phyloP scores from a whole-genome alignment of 352 stramenopile genomes.

The Phytophthora pinifolia region DNA sequence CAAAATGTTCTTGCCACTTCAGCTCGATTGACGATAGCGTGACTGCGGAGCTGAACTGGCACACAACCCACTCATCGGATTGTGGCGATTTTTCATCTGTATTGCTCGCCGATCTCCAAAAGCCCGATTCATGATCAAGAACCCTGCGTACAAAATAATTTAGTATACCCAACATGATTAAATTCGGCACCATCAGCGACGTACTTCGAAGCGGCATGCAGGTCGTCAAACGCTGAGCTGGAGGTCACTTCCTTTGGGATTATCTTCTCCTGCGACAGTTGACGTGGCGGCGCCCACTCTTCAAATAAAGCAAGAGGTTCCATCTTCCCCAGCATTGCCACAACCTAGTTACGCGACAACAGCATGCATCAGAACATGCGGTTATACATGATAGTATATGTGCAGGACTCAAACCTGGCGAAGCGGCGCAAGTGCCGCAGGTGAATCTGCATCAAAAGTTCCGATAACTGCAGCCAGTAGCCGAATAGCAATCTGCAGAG shows the following conservation, averaged over 20 bases:
- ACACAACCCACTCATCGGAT: slow-evolving; percentile 50
- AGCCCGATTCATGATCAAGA: slow-evolving; percentile 35
- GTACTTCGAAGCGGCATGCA: slow-evolving; percentile 55
- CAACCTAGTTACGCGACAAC: slow-evolving; percentile 41
- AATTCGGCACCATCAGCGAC: background rate
- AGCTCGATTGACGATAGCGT: slow-evolving; percentile 50
- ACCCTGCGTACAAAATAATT: slow-evolving; percentile 26
- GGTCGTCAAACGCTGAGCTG: slow-evolving; percentile 62
- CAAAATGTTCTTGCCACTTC: slow-evolving; percentile 44
- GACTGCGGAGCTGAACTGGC: slow-evolving; percentile 49
- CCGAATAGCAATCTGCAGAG: slow-evolving; percentile 63
- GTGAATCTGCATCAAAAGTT: slow-evolving; percentile 55
- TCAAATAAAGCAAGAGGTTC: slow-evolving; percentile 70
- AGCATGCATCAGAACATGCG: background rate
- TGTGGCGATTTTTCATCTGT: slow-evolving; percentile 12
- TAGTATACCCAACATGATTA: background rate
- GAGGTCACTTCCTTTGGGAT: slow-evolving; percentile 48
- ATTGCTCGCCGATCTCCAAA: slow-evolving; percentile 45
- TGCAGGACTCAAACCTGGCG: slow-evolving; percentile 46
- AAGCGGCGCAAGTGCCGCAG: slow-evolving; percentile 51
- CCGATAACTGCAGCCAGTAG: slow-evolving; percentile 59
- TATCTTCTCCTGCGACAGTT: slow-evolving; percentile 46
- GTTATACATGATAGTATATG: background rate
- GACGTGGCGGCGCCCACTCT: slow-evolving; percentile 74
- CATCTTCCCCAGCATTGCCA: slow-evolving; percentile 56